Base-by-base conservation (phyloP, 2,329 filamentous ascomycete genomes). In the Xylariales sp. region DNA sequence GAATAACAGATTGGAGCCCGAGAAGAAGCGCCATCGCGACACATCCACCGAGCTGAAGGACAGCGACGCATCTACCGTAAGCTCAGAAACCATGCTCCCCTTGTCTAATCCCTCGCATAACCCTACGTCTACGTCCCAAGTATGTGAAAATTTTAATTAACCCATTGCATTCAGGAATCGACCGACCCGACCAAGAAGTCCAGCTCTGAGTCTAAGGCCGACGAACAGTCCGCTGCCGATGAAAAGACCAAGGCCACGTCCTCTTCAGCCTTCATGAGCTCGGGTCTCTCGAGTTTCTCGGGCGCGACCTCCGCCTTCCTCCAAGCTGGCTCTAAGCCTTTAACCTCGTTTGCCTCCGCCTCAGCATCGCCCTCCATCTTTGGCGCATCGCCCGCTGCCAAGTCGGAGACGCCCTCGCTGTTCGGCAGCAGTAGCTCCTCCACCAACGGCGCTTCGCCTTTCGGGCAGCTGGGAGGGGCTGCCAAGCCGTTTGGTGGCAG, bases 1-100 rank as follows among this genome's bases (percentile, higher is more conserved):
- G 46, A 71, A 67, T 55, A 62, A 69, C 53, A 66, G 75, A 48
- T 68, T 69, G 30, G 78, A 80, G 52, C 79, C 79, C 14, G 77
- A 83, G 59, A 83, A 83, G 65, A 83, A 83, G 60, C 70, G 79
- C 33, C 67, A 72, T 41, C 70, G 79, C 37, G 79, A 83, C 42
- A 62, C 69, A 31, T 59, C 57, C 5, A 57, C 55, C 36, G 66
- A 72, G 37, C 52, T 45, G 44, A 54, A 54, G 40, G 53, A 51
- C 23, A 55, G 41, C 20, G 50, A 63, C 31, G 54, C 53, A 28
- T 45, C 51, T 25, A 42, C 52, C 41, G 66, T 67, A 59, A 40
- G 60, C n/a, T n/a, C n/a, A n/a, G n/a, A n/a, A n/a, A n/a, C n/a
- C n/a, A n/a, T n/a, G n/a, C n/a, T n/a, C n/a, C n/a, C n/a, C n/a